Percentiles rank a stretch among this genome's conserved stretches.
Evolutionary conservation across 352 stramenopile species (phyloP).

Genomic region (Phytophthora europaea): DNA sequence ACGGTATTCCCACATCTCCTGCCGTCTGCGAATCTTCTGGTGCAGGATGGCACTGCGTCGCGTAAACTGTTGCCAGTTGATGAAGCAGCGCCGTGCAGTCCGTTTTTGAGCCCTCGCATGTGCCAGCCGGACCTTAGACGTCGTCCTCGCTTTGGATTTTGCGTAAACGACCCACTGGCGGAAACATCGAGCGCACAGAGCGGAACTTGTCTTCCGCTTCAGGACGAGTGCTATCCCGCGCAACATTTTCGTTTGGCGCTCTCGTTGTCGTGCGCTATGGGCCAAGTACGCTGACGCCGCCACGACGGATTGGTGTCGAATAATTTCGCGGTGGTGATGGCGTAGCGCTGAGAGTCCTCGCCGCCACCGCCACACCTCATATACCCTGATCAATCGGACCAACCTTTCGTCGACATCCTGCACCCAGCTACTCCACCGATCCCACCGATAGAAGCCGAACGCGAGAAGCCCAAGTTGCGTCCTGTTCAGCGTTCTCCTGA

Average conservation of each 20-base stretch:
- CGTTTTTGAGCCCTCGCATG: constrained; percentile 16
- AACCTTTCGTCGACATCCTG: constrained; percentile 8
- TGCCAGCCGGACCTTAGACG: constrained; percentile 9
- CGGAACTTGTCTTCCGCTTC: constrained; percentile 26
- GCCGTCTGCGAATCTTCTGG: constrained; percentile 18
- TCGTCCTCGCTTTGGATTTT: constrained; percentile 13
- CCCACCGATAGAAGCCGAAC: constrained; percentile 22
- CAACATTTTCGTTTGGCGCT: constrained; percentile 42
- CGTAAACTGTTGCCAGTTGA: constrained; percentile 17
- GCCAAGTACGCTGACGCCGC: constrained; percentile 33
- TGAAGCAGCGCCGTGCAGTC: constrained; percentile 12
- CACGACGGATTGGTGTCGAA: constrained; percentile 50
- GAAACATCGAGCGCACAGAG: constrained; percentile 26
- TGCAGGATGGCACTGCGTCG: constrained; percentile 1
- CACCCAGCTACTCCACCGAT: constrained; percentile 17
- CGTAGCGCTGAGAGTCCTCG: constrained; percentile 33
- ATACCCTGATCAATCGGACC: constrained; percentile 25
- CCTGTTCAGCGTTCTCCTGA: constrained; percentile 8
- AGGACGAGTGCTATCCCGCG: constrained; percentile 37
- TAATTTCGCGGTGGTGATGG: constrained; percentile 27
- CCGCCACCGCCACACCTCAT: constrained; percentile 22
- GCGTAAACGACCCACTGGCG: constrained; percentile 30
- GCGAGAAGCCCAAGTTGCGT: constrained; percentile 6
- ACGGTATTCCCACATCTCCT: constrained; percentile 15
- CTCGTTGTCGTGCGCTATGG: constrained; percentile 42